Conservation (phyloP, 345 rosid genomes). For the Euclidium syriacum region DNA sequence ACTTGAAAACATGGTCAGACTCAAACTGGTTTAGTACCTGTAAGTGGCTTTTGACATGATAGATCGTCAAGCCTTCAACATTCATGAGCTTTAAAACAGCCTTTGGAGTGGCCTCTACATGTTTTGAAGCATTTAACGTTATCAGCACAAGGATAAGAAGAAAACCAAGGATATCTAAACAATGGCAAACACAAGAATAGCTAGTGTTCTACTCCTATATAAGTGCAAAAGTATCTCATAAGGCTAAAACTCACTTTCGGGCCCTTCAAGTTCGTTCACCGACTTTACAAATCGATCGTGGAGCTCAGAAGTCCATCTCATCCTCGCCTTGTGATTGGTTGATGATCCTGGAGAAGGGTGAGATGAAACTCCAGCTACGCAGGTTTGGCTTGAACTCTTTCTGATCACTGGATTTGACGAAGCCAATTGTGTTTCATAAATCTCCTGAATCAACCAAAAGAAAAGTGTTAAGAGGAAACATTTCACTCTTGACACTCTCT, state of each 20-base stretch:
- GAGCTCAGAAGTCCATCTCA: constrained; percentile 96
- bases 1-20: background rate
- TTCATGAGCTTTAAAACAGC: constrained; percentile 89
- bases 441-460: constrained; percentile 51
- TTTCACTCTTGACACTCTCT: background rate
- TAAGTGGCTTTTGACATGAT: constrained; percentile 93
- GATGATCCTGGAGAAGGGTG: constrained; percentile 42
- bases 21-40: constrained; percentile 47
- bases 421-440: constrained; percentile 50
- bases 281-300: constrained; percentile 70
- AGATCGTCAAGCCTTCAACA: constrained; percentile 81
- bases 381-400: constrained; percentile 32
- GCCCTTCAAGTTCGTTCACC: constrained; percentile 74
- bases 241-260: constrained; percentile 62
- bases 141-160: background rate
- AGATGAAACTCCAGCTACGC: constrained; percentile 34
- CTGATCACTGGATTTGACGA: constrained; percentile 31
- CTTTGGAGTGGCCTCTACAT: constrained; percentile 91
- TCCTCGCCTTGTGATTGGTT: constrained; percentile 63
- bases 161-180: background rate
- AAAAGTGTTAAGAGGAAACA: constrained; percentile 4
- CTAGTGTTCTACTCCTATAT: background rate
- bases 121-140: constrained; percentile 8
- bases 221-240: background rate
- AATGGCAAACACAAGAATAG: background rate